These are phyloP conservation scores for Oryza nivara DNA, from an alignment of 176 grass and related monocot species.

Conservation along the genomic window DNA sequence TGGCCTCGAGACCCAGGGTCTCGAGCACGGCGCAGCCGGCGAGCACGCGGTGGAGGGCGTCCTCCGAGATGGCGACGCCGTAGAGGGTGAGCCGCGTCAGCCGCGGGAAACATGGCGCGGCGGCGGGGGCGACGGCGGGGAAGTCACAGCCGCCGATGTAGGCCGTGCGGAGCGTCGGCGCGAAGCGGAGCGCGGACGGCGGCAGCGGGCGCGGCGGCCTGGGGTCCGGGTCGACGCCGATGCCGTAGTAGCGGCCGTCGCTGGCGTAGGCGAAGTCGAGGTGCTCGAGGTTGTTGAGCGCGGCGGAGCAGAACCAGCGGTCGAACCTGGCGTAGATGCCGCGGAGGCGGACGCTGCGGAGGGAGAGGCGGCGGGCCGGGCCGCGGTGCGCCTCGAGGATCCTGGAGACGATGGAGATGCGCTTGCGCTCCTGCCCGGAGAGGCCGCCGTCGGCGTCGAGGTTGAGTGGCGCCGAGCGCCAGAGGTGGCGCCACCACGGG, in stretches of 20 bases:
- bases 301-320: neutral
- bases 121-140: neutral
- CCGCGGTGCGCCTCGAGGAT: too few relatives aligned
- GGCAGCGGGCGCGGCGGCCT: conserved; percentile 17
- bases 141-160: neutral
- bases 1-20: neutral
- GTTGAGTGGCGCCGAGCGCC: conserved; percentile 10
- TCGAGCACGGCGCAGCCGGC: neutral
- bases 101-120: neutral
- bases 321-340: neutral
- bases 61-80: neutral
- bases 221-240: too few relatives aligned
- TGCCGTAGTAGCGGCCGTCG: neutral
- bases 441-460: neutral
- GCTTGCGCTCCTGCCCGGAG: too few relatives aligned
- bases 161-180: too few relatives aligned
- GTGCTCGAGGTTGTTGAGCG: conserved; percentile 18
- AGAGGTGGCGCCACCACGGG: conserved; percentile 23
- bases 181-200: neutral
- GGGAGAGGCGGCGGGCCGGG: too few relatives aligned
- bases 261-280: accelerated
- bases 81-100: neutral
- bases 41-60: conserved; percentile 2
- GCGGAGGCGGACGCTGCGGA: too few relatives aligned
- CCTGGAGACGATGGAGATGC: too few relatives aligned